phyloP scores from a whole-genome alignment of 176 grass and related monocot species.

The Phragmites australis region DNA sequence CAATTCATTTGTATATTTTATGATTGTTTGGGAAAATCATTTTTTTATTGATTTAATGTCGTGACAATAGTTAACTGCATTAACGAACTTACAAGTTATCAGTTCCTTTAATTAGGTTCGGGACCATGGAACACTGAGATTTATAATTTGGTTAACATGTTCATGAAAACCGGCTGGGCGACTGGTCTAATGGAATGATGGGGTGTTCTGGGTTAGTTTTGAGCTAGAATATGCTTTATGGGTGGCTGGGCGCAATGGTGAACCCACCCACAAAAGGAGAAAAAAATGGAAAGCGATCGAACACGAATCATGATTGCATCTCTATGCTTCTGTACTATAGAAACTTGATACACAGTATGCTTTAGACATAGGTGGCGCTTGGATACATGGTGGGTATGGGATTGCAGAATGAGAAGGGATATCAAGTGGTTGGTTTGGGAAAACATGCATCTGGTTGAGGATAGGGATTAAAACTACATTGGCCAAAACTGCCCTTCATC shows the following conservation, averaged over 20 bases:
- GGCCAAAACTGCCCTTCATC: not conserved
- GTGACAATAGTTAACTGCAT: not conserved
- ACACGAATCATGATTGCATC: not conserved
- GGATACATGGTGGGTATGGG: not conserved
- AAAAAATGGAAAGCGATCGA: not conserved
- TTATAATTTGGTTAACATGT: too few relatives aligned
- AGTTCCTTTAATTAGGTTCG: not conserved
- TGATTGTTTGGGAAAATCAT: not conserved
- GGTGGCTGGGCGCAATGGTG: not conserved
- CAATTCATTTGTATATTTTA: too few relatives aligned
- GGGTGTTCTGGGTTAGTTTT: not conserved
- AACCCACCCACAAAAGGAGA: not conserved
- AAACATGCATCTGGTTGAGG: not conserved
- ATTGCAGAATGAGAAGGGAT: not conserved
- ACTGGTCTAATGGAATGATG: not conserved
- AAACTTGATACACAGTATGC: not conserved
- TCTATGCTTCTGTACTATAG: not conserved
- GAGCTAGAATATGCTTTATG: not conserved
- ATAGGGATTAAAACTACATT: not conserved
- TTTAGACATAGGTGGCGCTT: not conserved
- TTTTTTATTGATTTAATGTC: not conserved
- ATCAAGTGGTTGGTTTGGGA: not conserved
- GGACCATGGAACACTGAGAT: too few relatives aligned
- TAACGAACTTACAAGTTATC: not conserved
- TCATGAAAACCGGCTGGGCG: not conserved